Evolutionary conservation across 495 filamentous ascomycete species (phyloP).

Genomic region (Penicillium crystallinum): DNA sequence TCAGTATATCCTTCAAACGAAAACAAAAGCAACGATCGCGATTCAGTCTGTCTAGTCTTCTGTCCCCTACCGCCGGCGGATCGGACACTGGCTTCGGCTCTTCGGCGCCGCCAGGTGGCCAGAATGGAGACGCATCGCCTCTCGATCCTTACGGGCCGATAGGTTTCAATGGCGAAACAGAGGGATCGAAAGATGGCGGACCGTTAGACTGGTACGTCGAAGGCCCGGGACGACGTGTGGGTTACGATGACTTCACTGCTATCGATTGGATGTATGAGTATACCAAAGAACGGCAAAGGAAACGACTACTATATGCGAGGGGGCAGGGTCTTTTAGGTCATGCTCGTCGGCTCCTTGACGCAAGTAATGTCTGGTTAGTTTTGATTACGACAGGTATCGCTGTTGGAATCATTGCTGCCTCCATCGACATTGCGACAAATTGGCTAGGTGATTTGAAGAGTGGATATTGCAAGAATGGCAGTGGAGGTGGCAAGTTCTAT

Average conservation of each 20-base stretch:
- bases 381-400: constrained; percentile 74
- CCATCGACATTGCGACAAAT: constrained; percentile 86
- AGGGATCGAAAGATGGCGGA: constrained; percentile 57
- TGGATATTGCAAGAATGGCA: constrained; percentile 74
- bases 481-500: constrained; percentile 80
- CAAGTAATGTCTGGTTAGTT: constrained; percentile 86
- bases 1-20: constrained; percentile 76
- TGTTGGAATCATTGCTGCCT: constrained; percentile 77
- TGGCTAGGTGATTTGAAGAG: constrained; percentile 93
- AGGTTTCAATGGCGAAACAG: constrained; percentile 34
- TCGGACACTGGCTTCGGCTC: constrained; percentile 20
- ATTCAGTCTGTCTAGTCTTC: constrained; percentile 56
- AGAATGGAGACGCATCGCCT: constrained; percentile 24
- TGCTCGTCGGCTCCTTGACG: constrained; percentile 65
- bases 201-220: constrained; percentile 85
- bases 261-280: constrained; percentile 99
- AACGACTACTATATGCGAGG: constrained; percentile 65
- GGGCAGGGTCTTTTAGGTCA: constrained; percentile 70
- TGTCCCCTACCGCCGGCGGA: constrained; percentile 33
- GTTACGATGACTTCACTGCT: constrained; percentile 93
- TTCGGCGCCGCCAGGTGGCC: constrained; percentile 21
- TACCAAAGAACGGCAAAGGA: constrained; percentile 87
- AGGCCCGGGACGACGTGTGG: constrained; percentile 83
- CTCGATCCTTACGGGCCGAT: constrained; percentile 20
- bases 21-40: constrained; percentile 61